phyloP scores from a whole-genome alignment of 306 rosid genomes.

The Nissolia schottii region DNA sequence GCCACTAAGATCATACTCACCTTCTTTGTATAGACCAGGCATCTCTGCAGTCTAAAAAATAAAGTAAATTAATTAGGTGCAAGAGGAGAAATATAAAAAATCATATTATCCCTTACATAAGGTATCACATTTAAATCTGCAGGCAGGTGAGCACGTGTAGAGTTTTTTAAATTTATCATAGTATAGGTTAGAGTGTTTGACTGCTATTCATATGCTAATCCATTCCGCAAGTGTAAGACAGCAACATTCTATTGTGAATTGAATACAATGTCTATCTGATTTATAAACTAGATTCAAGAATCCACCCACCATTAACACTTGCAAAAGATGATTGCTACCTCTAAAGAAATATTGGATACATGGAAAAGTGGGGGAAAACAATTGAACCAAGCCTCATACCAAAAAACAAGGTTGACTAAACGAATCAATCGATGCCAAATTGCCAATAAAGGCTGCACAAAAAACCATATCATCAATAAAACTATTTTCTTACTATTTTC shows the following conservation, averaged over 20 bases:
- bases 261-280: not conserved
- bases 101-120: not conserved
- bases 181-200: not conserved
- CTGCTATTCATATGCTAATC: not conserved
- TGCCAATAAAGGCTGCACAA: not conserved
- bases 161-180: not conserved
- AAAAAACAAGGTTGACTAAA: not conserved
- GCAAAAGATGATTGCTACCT: not conserved
- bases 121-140: not conserved
- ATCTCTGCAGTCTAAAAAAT: slow-evolving; percentile 85
- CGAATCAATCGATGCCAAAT: not conserved
- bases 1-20: slow-evolving; percentile 95
- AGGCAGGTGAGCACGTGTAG: not conserved
- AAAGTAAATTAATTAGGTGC: slow-evolving; percentile 4
- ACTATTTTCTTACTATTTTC: not conserved
- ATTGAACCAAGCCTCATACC: not conserved
- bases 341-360: not conserved
- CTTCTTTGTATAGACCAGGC: slow-evolving; percentile 88
- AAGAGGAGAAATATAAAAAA: not conserved
- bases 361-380: not conserved
- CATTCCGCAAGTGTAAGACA: not conserved
- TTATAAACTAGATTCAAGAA: not conserved
- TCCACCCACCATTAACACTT: not conserved
- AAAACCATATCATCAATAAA: not conserved
- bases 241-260: not conserved